Percentiles rank a stretch among this genome's conserved stretches.
These are phyloP conservation scores for Leccinellum albellum DNA, from an alignment of 768 basidiomycete genomes.

Conservation along the genomic window DNA sequence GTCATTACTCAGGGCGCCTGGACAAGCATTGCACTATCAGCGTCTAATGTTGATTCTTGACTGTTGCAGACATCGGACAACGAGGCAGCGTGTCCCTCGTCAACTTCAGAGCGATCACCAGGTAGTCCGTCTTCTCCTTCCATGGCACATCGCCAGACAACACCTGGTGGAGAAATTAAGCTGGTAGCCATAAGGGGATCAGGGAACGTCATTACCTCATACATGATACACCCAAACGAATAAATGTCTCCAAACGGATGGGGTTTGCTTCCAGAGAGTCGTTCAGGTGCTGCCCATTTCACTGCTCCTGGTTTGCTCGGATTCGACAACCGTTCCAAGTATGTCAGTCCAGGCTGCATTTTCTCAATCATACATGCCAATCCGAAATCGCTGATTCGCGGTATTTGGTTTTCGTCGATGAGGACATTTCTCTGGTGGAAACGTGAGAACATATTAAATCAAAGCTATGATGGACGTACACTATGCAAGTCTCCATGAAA, in stretches of 20 bases:
- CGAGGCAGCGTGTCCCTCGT: background rate
- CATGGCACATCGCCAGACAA: conserved; percentile 5
- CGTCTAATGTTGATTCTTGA: background rate
- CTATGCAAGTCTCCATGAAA: background rate
- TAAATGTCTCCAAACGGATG: background rate
- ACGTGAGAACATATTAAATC: background rate
- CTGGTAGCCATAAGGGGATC: background rate
- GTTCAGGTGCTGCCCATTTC: conserved; percentile 3
- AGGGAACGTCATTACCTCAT: background rate
- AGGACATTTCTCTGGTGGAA: background rate
- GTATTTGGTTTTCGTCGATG: background rate
- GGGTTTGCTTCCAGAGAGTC: background rate
- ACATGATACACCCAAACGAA: conserved; percentile 1
- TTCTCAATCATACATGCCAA: background rate
- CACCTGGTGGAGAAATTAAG: background rate
- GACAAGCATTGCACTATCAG: conserved; percentile 4
- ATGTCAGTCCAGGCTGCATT: background rate
- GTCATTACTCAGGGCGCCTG: background rate
- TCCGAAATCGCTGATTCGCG: background rate
- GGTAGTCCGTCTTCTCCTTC: background rate
- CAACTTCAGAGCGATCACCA: conserved; percentile 1
- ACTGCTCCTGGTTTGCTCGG: background rate
- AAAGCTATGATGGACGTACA: background rate
- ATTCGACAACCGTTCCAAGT: background rate
- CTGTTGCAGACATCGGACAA: background rate